Evolutionary conservation across 176 grass and related monocot genomes (phyloP).

Genomic region (Carex myosuroides): DNA sequence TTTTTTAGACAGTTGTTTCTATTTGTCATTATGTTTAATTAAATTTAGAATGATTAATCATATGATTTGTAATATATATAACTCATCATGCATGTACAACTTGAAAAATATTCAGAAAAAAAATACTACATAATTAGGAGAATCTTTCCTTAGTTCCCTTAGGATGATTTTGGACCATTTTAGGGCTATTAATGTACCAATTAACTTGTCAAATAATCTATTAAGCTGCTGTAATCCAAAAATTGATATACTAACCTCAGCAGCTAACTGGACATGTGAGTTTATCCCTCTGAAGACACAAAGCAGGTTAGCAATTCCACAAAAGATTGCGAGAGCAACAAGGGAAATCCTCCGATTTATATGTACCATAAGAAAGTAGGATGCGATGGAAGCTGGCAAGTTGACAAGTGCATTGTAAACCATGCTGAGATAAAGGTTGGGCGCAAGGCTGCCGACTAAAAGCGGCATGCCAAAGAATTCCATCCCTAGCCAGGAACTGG

Average conservation of each 20-base stretch:
- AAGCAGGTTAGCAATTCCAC: slow-evolving; percentile 34
- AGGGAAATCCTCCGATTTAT: slow-evolving; percentile 44
- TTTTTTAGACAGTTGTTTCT: not conserved
- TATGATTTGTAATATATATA: not conserved
- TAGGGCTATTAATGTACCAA: too few relatives aligned
- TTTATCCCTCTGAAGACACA: slow-evolving; percentile 33
- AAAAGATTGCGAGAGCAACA: slow-evolving; percentile 26
- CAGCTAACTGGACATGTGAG: slow-evolving; percentile 26
- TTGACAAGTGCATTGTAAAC: slow-evolving; percentile 58
- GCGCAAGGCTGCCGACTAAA: slow-evolving; percentile 52
- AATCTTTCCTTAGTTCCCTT: not conserved
- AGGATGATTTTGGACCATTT: not conserved
- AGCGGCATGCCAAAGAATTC: slow-evolving; percentile 82
- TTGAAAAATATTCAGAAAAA: not conserved
- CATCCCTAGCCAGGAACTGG: slow-evolving; percentile 47
- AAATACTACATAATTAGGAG: not conserved
- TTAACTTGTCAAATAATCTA: not conserved
- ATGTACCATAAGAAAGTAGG: slow-evolving; percentile 32
- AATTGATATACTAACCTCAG: slow-evolving; percentile 15
- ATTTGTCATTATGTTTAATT: not conserved
- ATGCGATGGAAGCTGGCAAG: slow-evolving; percentile 34
- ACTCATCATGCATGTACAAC: not conserved
- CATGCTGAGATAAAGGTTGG: slow-evolving; percentile 66
- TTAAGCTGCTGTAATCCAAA: not conserved
- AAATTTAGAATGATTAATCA: not conserved